Conservation (phyloP, 176 grass and related monocot species). For the Eleusine indica region DNA sequence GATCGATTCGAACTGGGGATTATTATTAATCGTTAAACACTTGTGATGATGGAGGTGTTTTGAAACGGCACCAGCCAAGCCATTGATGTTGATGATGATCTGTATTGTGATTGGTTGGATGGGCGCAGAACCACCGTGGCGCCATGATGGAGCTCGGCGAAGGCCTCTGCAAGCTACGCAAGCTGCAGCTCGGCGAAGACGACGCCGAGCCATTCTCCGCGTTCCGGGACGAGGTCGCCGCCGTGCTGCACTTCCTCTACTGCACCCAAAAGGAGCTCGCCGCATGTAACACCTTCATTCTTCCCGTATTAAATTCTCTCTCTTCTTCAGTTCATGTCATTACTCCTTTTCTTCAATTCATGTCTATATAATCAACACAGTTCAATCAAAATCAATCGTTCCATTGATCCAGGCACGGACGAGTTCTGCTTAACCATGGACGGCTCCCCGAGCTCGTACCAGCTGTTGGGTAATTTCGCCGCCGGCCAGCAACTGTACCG, state of each 20-base stretch:
- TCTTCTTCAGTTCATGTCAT: too few species aligned
- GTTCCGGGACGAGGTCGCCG: conserved; percentile 75
- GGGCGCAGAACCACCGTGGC: conserved; percentile 72
- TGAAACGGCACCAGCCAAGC: background rate
- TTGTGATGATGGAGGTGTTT: background rate
- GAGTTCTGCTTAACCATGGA: conserved; percentile 78
- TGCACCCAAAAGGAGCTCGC: conserved; percentile 89
- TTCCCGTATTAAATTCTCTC: too few species aligned
- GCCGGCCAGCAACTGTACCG: conserved; percentile 69
- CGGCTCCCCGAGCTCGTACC: conserved; percentile 78
- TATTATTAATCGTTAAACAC: too few species aligned
- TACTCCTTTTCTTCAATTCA: too few species aligned
- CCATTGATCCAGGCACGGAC: conserved; percentile 44
- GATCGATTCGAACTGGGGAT: too few species aligned
- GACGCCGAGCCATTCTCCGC: conserved; percentile 39
- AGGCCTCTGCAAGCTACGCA: conserved; percentile 84
- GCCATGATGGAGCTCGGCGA: conserved; percentile 96
- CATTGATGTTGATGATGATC: too few species aligned
- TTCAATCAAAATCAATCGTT: too few species aligned
- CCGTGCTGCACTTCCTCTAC: conserved; percentile 77
- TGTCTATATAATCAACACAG: background rate
- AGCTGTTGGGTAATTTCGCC: conserved; percentile 80
- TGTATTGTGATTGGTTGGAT: background rate
- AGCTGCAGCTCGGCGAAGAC: conserved; percentile 50
- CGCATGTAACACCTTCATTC: conserved; percentile 44